Evolutionary conservation across 1,139 yeast genomes (phyloP), one percentile per base, ranked within the genome.

Genomic region (Pichia sp.): DNA sequence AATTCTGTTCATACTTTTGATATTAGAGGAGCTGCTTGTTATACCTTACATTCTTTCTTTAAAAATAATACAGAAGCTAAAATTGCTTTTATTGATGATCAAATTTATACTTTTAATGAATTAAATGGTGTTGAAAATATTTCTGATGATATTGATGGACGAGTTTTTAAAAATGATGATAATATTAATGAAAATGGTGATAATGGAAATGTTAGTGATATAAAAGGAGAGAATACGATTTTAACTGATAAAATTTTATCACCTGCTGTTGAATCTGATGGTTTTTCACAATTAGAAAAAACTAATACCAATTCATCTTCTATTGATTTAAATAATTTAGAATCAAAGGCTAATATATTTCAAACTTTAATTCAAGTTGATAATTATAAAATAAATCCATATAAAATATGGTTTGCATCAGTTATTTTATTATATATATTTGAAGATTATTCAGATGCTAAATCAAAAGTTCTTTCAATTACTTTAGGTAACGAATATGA

Each of bases 1-100:
- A 87, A 86, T 56, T 87, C 96, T 0, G 86, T 89, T 4, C 96
- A 89, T 59, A 70, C 80, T 2, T 92, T 92, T 65, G 92, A 87
- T 53, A 73, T 89, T 6, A 72, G 98, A 57, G 76, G 81, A 5
- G 87, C 88, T 3, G 79, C 96, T 3, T 74, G 81, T 3, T 67
- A 71, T 39, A 78, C 89, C 44, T 66, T 92, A 40, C 79, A 78
- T 47, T 81, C 94, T 0, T 87, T 83, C 55, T 79, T 89, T 50
- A 68, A 75, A 49, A 79, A 78, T 32, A 90, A 88, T 59, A 62
- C 68, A 3, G 82, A 76, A n/a, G 79, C 87, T 1, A 59, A 68
- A 26, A 70, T 54, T 28, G 63, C 78, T 0, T 88, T 92, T 56
- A 61, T 92, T 40, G 67, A 73, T 8, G 83, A 82, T 45, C 95